These are phyloP conservation scores for Trifolium repens DNA, from an alignment of 306 rosid genomes.

Conservation along the genomic window DNA sequence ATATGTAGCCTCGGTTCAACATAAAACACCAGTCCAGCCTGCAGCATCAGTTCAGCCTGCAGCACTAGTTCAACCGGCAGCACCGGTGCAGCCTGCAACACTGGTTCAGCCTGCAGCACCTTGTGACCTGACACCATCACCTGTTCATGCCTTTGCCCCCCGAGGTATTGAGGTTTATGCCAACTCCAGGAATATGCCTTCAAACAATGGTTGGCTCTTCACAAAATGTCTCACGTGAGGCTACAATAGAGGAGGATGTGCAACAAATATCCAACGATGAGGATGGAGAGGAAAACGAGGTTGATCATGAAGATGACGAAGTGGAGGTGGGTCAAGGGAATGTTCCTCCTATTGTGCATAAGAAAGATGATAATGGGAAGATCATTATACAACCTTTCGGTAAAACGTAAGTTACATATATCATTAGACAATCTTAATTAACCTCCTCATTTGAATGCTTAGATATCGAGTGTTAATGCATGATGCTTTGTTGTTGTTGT, in stretches of 20 bases:
- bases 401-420: too few relatives aligned
- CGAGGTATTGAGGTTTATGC: not conserved
- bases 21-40: too few relatives aligned
- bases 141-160: not conserved
- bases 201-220: not conserved
- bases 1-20: too few relatives aligned
- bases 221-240: not conserved
- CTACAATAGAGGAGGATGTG: not conserved
- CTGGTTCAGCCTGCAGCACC: not conserved
- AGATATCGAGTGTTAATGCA: too few relatives aligned
- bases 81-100: too few relatives aligned
- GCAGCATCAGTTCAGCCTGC: too few relatives aligned
- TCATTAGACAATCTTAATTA: too few relatives aligned
- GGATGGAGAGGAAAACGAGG: not conserved
- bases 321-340: not conserved
- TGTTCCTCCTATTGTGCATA: not conserved
- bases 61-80: too few relatives aligned
- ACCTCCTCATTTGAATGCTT: too few relatives aligned
- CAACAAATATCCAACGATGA: not conserved
- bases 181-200: not conserved
- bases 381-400: not conserved
- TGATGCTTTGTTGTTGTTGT: too few relatives aligned
- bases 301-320: not conserved
- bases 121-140: not conserved
- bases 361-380: not conserved